A percentile compares a stretch with the other conserved stretches of the same genome.
Evolutionary conservation across 495 filamentous ascomycete species (phyloP).

Genomic region (Trichoderma asperelloides): DNA sequence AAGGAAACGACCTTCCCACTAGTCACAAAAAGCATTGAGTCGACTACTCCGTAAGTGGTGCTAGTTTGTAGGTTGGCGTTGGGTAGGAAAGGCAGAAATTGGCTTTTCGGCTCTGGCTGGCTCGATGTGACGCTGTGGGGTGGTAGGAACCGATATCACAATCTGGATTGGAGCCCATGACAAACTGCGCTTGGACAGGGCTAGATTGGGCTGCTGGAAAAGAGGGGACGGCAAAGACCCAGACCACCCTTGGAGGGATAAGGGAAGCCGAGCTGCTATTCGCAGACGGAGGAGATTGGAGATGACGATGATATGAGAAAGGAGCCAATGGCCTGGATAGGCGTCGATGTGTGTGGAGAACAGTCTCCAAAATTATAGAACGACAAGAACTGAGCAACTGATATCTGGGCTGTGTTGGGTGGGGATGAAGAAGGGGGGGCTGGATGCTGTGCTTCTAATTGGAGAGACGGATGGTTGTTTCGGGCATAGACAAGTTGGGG

Average conservation of each 20-base stretch:
- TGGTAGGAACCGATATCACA: not conserved
- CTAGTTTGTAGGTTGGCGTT: not conserved
- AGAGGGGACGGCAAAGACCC: not conserved
- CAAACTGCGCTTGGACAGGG: not conserved
- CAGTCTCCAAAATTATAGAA: too few relatives aligned
- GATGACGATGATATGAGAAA: not conserved
- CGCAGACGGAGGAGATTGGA: not conserved
- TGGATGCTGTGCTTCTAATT: not conserved
- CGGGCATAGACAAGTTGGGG: not conserved
- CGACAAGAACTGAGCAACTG: not conserved
- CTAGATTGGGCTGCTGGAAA: not conserved
- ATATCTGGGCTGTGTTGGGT: not conserved
- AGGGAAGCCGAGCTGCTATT: not conserved
- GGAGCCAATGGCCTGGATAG: not conserved
- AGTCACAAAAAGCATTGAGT: too few relatives aligned
- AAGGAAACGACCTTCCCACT: too few relatives aligned
- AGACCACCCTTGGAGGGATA: not conserved
- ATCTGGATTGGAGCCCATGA: not conserved
- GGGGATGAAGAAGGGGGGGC: not conserved
- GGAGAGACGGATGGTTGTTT: not conserved
- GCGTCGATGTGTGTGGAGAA: slow-evolving; percentile 4
- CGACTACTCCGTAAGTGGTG: not conserved
- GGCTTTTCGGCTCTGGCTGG: not conserved
- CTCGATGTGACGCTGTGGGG: not conserved
- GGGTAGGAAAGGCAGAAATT: not conserved